Percentiles rank a stretch among this genome's conserved stretches.
Conservation (phyloP, 805 yeast species). For the Torulaspora franciscae region DNA sequence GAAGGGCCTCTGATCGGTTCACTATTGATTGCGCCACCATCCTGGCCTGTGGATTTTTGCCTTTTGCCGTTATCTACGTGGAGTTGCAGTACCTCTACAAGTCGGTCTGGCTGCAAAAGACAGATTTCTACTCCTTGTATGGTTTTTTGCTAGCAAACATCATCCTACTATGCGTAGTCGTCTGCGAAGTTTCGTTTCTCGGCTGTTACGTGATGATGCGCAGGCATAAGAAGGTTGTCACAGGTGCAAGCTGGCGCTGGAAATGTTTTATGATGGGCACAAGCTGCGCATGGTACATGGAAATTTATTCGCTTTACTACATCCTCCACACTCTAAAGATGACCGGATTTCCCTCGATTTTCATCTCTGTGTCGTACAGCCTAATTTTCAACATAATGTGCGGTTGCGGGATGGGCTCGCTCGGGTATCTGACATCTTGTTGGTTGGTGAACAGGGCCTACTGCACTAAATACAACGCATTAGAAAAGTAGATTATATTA, state of each 20-base stretch:
- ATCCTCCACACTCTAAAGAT: slow-evolving; percentile 53
- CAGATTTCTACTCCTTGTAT: slow-evolving; percentile 73
- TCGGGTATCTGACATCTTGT: slow-evolving; percentile 64
- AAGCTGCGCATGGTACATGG: slow-evolving; percentile 68
- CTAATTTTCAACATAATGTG: slow-evolving; percentile 56
- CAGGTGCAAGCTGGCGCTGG: slow-evolving; percentile 65
- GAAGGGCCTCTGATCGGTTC: not conserved
- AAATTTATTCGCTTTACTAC: slow-evolving; percentile 63
- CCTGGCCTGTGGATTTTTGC: slow-evolving; percentile 61
- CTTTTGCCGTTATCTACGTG: slow-evolving; percentile 76
- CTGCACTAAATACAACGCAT: slow-evolving; percentile 8
- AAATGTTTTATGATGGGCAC: slow-evolving; percentile 64
- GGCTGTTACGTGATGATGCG: slow-evolving; percentile 58
- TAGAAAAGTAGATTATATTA: slow-evolving; percentile 1
- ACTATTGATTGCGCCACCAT: slow-evolving; percentile 3
- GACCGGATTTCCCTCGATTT: slow-evolving; percentile 58
- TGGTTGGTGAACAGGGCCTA: slow-evolving; percentile 51
- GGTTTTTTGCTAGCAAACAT: slow-evolving; percentile 68
- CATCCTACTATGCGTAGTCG: slow-evolving; percentile 53
- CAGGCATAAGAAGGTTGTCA: slow-evolving; percentile 3
- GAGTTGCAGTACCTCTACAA: slow-evolving; percentile 69
- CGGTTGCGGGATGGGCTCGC: slow-evolving; percentile 69
- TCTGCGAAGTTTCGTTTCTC: slow-evolving; percentile 66
- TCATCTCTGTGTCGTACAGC: slow-evolving; percentile 70
- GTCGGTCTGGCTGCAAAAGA: slow-evolving; percentile 74